Base-by-base conservation (phyloP, 2,329 filamentous ascomycete species). In the Fusarium sp. region DNA sequence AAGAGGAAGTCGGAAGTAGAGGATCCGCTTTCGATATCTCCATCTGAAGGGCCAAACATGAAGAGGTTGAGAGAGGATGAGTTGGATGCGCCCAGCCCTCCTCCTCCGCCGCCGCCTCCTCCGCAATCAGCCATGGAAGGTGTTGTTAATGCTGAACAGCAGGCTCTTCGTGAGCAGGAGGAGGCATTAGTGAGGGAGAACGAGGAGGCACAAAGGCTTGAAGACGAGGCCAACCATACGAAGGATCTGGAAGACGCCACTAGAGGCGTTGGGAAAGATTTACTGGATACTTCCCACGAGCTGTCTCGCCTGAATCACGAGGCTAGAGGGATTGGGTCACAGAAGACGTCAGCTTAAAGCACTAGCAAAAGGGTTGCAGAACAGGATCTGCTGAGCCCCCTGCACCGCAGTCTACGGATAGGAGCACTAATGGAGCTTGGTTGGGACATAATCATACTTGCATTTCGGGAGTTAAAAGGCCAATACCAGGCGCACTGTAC, bases 1-100 rank as follows among this genome's bases (percentile, higher is more conserved):
- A 94, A 94, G 81, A 87, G 91, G 38, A 81, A 81, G n/a, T 76
- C 76, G 2, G 80, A 82, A 42, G 73, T 73, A 10, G 75, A 73
- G 41, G 84, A 83, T 22, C 86, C 86, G 35, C 82, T 84, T 4
- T 84, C 81, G 42, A 77, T 82, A 44, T 88, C 87, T 3, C 88
- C 89, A 3, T 85, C 84, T 3, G 90, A 91, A 74, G 85, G 85
- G n/a, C 88, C 88, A 28, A 87, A 85, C 42, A 80, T 87, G 35
- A 90, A 90, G 81, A 85, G 87, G 18, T 68, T 87, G 58, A 87
- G 86, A 72, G 87, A 88, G 61, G 84, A 86, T 18, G 85, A 86
- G 28, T 67, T 68, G 39, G 82, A 84, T 55, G 81, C 79, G 51
- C 77, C 79, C 24, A 78, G 75, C 52, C 83, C 86, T 10, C 84